Evolutionary conservation across 2,329 filamentous ascomycete genomes (phyloP).

Genomic region (Lachnellula hyalina): DNA sequence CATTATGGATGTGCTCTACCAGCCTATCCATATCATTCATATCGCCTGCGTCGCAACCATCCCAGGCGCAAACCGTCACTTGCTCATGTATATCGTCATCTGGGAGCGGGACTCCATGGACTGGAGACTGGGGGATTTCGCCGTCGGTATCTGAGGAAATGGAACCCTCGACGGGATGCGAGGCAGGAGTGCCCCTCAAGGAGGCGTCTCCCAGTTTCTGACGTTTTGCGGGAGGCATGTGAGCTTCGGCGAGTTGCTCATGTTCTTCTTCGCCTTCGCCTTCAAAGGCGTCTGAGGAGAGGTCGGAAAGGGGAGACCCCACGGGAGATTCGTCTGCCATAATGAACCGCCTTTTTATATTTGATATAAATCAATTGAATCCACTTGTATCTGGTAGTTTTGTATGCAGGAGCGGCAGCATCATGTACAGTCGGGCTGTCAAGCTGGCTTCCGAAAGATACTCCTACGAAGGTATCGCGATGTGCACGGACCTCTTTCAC

Average conservation of each 20-base stretch:
- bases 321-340: constrained; percentile 48
- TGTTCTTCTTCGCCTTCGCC: constrained; percentile 46
- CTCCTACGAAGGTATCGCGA: background rate
- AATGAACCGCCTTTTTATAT: constrained; percentile 7
- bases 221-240: constrained; percentile 31
- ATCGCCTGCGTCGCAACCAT: constrained; percentile 66
- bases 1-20: constrained; percentile 81
- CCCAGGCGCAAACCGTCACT: constrained; percentile 73
- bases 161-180: constrained; percentile 52
- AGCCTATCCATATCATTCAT: constrained; percentile 75
- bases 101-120: constrained; percentile 52
- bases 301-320: constrained; percentile 58
- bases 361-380: background rate
- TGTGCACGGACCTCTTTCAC: background rate
- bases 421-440: background rate
- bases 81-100: constrained; percentile 75
- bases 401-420: background rate
- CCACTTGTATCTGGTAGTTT: background rate
- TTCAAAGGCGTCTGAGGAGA: constrained; percentile 57
- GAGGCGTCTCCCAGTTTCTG: constrained; percentile 24
- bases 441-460: background rate
- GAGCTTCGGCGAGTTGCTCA: constrained; percentile 40
- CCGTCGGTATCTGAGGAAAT: constrained; percentile 89
- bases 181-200: constrained; percentile 19
- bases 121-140: constrained; percentile 69